phyloP scores from a whole-genome alignment of 352 stramenopile genomes.

The Globisporangium nodosum region DNA sequence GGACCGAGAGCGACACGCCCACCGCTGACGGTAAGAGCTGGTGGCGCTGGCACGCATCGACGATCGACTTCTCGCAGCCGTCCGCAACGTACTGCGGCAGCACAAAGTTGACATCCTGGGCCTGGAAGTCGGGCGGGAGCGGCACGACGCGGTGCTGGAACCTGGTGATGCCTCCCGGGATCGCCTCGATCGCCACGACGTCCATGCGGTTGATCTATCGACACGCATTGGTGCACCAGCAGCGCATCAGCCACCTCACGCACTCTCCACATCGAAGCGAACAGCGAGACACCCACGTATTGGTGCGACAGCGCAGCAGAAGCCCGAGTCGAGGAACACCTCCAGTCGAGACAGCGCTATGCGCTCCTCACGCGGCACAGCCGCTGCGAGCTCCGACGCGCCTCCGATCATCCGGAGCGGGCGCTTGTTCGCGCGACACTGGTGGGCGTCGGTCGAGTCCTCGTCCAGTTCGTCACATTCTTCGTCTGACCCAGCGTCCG shows the following conservation, averaged over 20 bases:
- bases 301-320: neutral
- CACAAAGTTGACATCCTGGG: slow-evolving; percentile 6
- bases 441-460: neutral
- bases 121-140: neutral
- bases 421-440: neutral
- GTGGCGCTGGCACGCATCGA: neutral
- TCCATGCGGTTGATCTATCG: slow-evolving; percentile 2
- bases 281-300: neutral
- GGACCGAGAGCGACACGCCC: slow-evolving; percentile 1
- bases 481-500: neutral
- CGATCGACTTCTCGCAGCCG: slow-evolving; percentile 1
- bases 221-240: too few species aligned
- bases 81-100: slow-evolving; percentile 5
- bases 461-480: neutral
- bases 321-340: neutral
- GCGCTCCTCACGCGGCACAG: neutral
- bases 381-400: neutral
- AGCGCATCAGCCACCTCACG: too few species aligned
- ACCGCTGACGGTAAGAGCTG: neutral
- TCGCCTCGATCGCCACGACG: neutral
- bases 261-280: neutral
- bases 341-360: neutral
- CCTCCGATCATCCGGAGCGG: neutral
- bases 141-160: slow-evolving; percentile 6
- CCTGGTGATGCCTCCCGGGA: slow-evolving; percentile 4